Evolutionary conservation across 2,329 filamentous ascomycete genomes (phyloP).

Genomic region (Lasiodiplodia sp.): DNA sequence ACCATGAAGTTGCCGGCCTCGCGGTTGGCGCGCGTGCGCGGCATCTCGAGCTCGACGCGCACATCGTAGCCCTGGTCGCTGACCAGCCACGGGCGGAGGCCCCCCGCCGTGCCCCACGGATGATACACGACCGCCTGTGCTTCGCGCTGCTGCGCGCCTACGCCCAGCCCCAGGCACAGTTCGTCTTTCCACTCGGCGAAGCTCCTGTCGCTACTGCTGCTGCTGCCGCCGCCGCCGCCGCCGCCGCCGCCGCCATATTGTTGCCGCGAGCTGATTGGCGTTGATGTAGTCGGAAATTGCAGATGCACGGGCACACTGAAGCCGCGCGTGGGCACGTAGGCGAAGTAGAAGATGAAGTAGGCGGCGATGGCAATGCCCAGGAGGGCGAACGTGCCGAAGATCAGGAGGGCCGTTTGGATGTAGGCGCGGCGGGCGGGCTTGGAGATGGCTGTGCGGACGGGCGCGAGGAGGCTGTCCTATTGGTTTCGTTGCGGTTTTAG

Average conservation of each 20-base stretch:
- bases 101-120: slow-evolving; percentile 55
- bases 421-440: slow-evolving; percentile 70
- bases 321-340: slow-evolving; percentile 71
- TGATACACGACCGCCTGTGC: not conserved
- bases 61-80: slow-evolving; percentile 86
- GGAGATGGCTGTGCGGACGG: slow-evolving; percentile 64
- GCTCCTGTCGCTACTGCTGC: not conserved
- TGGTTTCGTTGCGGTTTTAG: not conserved
- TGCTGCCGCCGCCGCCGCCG: not conserved
- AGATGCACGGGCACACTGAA: slow-evolving; percentile 69
- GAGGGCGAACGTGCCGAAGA: slow-evolving; percentile 61
- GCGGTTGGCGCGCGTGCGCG: slow-evolving; percentile 78
- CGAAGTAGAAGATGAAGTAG: slow-evolving; percentile 72
- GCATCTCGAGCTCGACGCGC: slow-evolving; percentile 75
- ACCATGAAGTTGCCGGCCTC: slow-evolving; percentile 94
- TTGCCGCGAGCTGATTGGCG: slow-evolving; percentile 29
- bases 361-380: slow-evolving; percentile 65
- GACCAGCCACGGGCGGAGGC: slow-evolving; percentile 60
- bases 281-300: slow-evolving; percentile 62
- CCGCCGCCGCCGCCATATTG: not conserved
- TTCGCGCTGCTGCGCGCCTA: not conserved
- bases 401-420: slow-evolving; percentile 64
- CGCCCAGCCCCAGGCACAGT: not conserved
- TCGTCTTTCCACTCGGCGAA: not conserved
- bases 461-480: slow-evolving; percentile 62